phyloP scores from a whole-genome alignment of 495 filamentous ascomycete genomes.

The Thozetella sp. region DNA sequence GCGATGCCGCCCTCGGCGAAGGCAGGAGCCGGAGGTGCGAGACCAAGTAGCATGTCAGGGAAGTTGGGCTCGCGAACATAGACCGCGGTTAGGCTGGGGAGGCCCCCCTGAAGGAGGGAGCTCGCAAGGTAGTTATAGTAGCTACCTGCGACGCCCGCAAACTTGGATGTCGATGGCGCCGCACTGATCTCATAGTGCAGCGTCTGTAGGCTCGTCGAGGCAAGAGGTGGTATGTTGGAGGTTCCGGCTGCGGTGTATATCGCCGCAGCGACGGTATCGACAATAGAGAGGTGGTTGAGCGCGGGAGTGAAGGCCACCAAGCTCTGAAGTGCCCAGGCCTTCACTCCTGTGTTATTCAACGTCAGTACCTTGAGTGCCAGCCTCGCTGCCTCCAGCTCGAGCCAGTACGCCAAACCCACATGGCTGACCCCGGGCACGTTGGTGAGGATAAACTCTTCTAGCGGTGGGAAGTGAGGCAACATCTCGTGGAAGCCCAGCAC shows the following conservation, averaged over 20 bases:
- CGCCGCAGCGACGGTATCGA: constrained; percentile 63
- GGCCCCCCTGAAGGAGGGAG: constrained; percentile 72
- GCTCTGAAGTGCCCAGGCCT: constrained; percentile 60
- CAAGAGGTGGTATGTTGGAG: constrained; percentile 60
- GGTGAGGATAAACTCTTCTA: constrained; percentile 70
- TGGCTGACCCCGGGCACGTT: constrained; percentile 70
- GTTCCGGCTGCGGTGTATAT: constrained; percentile 55
- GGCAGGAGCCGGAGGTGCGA: constrained; percentile 59
- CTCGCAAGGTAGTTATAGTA: constrained; percentile 89
- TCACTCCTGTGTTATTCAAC: constrained; percentile 67
- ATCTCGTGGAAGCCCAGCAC: constrained; percentile 63
- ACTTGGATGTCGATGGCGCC: constrained; percentile 50
- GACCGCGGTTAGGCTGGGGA: constrained; percentile 72
- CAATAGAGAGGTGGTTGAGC: constrained; percentile 67
- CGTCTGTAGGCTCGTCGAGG: constrained; percentile 64
- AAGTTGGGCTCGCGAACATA: constrained; percentile 87
- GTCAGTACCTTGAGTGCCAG: constrained; percentile 60
- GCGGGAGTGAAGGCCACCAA: constrained; percentile 63
- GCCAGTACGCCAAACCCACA: constrained; percentile 65
- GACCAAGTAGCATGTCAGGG: constrained; percentile 67
- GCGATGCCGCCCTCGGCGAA: constrained; percentile 43
- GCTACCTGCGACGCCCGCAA: constrained; percentile 61
- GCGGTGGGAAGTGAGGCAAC: constrained; percentile 68
- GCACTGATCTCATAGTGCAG: constrained; percentile 84
- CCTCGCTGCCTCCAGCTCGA: constrained; percentile 49